phyloP scores from a whole-genome alignment of 1,284 basidiomycete genomes.

The Sanghuangporus sanghuang region DNA sequence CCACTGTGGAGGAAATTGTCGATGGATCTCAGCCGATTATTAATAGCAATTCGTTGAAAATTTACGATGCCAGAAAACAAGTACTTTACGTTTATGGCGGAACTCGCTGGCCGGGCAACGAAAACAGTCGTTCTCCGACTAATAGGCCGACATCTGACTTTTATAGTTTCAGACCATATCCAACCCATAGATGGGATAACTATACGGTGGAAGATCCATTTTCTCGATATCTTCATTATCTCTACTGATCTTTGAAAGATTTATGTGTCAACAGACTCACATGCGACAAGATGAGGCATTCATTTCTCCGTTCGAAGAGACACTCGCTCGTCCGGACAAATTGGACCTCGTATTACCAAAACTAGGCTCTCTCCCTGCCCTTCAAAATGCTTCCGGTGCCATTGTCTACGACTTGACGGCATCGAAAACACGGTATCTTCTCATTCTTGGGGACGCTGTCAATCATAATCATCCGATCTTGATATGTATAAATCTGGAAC shows the following conservation, averaged over 20 bases:
- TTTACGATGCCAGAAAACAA: constrained; percentile 1
- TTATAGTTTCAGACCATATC: background rate
- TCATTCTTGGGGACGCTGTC: constrained; percentile 7
- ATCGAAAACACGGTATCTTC: background rate
- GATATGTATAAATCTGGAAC: constrained; percentile 3
- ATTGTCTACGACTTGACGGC: constrained; percentile 1
- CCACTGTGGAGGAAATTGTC: background rate
- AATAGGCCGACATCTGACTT: constrained; percentile 4
- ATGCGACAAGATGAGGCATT: background rate
- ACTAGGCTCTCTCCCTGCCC: background rate
- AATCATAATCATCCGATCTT: background rate
- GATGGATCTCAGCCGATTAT: background rate
- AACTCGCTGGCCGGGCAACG: background rate
- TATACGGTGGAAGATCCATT: background rate
- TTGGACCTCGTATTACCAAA: background rate
- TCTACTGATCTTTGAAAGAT: background rate
- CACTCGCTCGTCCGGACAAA: background rate
- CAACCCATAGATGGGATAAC: background rate
- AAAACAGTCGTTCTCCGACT: constrained; percentile 7
- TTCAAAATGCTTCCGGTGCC: background rate
- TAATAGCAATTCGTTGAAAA: constrained; percentile 1
- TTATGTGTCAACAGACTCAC: background rate
- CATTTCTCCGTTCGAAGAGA: background rate
- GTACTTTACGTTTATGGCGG: constrained; percentile 14
- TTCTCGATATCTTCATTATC: background rate